Base-by-base conservation (phyloP, 768 basidiomycete species). In the Auriscalpium microsporum region DNA sequence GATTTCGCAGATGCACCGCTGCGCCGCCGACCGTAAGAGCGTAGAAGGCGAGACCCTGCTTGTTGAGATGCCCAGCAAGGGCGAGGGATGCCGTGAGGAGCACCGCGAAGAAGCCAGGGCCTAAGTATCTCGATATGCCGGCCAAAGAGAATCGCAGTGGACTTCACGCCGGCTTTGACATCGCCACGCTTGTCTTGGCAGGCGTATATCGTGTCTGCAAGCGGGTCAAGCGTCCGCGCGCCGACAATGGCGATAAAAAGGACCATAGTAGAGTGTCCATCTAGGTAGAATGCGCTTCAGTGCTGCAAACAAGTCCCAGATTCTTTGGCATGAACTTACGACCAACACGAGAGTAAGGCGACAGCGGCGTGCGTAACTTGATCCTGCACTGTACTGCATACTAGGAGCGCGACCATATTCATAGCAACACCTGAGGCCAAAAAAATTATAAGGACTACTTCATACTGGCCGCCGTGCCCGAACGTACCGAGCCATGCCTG, bases 161-260 rank as follows among this genome's bases (percentile, higher is more conserved):
- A 83, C 65, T 82, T 81, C 49, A 85, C 78, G 36, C 79, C 80
- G 14, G 75, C 82, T 45, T 72, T 67, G 21, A 78, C 66, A 60
- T 85, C 83, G 68, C 84, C 83, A 28, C 68, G 65, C 57, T 78
- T 79, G 64, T 84, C 83, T 72, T 79, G 72, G 63, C 81, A 81
- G 6, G 81, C 83, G 62, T 85, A 85, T 56, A 83, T 80, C 1
- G 81, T 80, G 64, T 85, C 79, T 64, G 77, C 77, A 33, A 28
- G 7, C 5, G 5, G n/a, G 28, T 28, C 28, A 28, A 28, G 28
- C 28, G 3, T 28, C 28, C 28, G 28, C 28, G 28, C 28, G 28
- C 2, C 28, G 28, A 28, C 28, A 28, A 28, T 28, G 28, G 0
- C 28, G 1, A 28, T 7, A 4, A 28, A 28, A 28, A 2, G 40